A percentile compares a stretch with the other conserved stretches of the same genome.
Evolutionary conservation across 106 monocot genomes (phyloP).

Genomic region (Platanthera zijinensis): DNA sequence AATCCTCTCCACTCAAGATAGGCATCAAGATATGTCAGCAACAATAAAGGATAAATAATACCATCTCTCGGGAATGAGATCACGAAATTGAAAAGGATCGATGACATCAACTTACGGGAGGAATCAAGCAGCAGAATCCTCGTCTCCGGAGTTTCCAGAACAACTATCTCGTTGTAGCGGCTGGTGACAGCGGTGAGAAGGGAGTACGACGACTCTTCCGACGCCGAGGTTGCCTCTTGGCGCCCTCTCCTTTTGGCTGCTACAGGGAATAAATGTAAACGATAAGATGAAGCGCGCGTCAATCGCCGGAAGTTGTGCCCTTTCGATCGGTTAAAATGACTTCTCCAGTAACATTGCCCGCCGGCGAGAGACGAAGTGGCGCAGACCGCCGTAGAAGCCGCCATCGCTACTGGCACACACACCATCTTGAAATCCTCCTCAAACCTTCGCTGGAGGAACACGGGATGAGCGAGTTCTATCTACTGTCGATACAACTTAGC

Average conservation of each 20-base stretch:
- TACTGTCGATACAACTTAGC: too few relatives aligned
- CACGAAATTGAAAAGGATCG: background rate
- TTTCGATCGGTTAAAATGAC: background rate
- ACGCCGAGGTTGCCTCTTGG: background rate
- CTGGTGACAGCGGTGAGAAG: conserved; percentile 27
- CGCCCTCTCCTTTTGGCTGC: background rate
- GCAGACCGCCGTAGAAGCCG: background rate
- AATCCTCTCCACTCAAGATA: background rate
- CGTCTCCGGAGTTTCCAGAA: conserved; percentile 42
- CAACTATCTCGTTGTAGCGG: conserved; percentile 46
- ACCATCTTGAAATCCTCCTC: background rate
- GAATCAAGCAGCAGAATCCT: conserved; percentile 59
- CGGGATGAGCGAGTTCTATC: too few relatives aligned
- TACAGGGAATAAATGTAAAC: background rate
- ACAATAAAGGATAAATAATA: background rate
- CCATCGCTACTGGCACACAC: background rate
- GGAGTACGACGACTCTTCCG: conserved; percentile 19
- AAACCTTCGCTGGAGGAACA: too few relatives aligned
- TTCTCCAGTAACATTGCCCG: background rate
- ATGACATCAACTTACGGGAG: conserved; percentile 25
- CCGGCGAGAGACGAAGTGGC: too few relatives aligned
- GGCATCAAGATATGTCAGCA: background rate
- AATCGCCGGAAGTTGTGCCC: background rate
- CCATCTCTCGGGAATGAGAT: background rate
- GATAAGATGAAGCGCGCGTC: background rate